Base-by-base conservation (phyloP, 257 asterid genomes). In the Ocimum tenuiflorum region DNA sequence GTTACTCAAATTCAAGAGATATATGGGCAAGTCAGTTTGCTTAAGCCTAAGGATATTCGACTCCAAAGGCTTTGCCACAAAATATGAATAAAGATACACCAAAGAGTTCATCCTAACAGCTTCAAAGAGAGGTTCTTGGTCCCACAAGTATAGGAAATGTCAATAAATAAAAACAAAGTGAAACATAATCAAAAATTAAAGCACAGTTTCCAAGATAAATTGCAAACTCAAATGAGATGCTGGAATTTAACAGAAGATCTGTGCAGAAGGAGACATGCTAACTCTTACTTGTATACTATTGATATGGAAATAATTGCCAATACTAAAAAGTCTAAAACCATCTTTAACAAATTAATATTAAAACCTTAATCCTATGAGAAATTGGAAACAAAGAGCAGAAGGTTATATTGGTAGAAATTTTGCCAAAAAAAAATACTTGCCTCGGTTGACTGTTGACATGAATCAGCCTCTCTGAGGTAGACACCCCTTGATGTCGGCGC, bases 401-500 rank as follows among this genome's bases (percentile, higher is more conserved):
- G 56, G 27, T 18, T 42, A 68, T 38, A 66, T 31, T 0, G 41
- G 59, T 68, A 39, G 63, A 54, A 45, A 71, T 60, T 70, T 17
- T 31, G 27, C 55, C n/a, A 31, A 52, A 17, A 57, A 67, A 20
- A 57, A 38, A 36, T 69, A 64, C 75, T 72, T 80, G 88, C 99
- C 91, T 92, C 99, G 11, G 95, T 86, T 46, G 90, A 86, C 49
- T 75, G 85, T 55, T 75, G 81, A 79, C 95, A 89, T 65, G 33
- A 83, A 75, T 70, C 82, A 73, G 87, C 79, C 84, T 89, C 97
- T 77, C 99, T 83, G 13, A 92, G 91, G 79, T 92, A 89, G 80
- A 92, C 83, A 65, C 99, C 99, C 69, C 99, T 86, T 42, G 88
- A 83, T 29, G 82, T 77, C 65, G 95, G 94, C 60, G 81, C 99